Evolutionary conservation across 805 yeast genomes (phyloP), one percentile per base, ranked within the genome.

Genomic region (Schwanniomyces pseudopolymorphus): DNA sequence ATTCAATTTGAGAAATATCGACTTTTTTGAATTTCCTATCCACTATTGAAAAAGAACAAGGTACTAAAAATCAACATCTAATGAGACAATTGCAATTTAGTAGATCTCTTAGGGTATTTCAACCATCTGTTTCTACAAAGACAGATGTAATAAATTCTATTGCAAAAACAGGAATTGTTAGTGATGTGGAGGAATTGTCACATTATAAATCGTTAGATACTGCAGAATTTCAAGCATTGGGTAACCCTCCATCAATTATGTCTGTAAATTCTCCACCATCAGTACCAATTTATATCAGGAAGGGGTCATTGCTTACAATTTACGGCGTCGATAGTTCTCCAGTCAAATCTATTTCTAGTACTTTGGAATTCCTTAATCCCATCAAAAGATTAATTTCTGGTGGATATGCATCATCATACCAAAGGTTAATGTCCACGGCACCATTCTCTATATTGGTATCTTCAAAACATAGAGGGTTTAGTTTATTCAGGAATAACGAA

Each of bases 181-280:
- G 47, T 16, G 37, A 45, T 38, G 50, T 49, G 16, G 48, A 58
- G 25, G 43, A 48, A 16, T 48, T 63, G 42, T 44, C 51, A 17
- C 43, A 49, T 31, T 46, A 47, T 27, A 51, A 51, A 33, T 43
- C 61, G 4, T 48, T 60, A 36, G 67, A 64, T 17, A 49, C 51
- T 5, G 56, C 63, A 27, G 56, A 61, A 22, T 69, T 79, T 49
- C 62, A 70, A 39, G 64, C 78, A 0, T 54, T 81, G 45, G 84
- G 83, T 5, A 63, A 59, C 4, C 77, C 83, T 2, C 74, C 78
- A 19, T 66, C 81, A 0, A 67, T 80, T 0, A 60, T 81, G 19
- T 67, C 78, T 5, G 59, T 81, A n/a, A 64, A 72, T 0, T 57
- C 79, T n/a, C 83, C 84, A 1, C 82, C 88, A 0, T 81, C 87